Base-by-base conservation (phyloP, 352 stramenopile genomes). In the Pythium sp. region DNA sequence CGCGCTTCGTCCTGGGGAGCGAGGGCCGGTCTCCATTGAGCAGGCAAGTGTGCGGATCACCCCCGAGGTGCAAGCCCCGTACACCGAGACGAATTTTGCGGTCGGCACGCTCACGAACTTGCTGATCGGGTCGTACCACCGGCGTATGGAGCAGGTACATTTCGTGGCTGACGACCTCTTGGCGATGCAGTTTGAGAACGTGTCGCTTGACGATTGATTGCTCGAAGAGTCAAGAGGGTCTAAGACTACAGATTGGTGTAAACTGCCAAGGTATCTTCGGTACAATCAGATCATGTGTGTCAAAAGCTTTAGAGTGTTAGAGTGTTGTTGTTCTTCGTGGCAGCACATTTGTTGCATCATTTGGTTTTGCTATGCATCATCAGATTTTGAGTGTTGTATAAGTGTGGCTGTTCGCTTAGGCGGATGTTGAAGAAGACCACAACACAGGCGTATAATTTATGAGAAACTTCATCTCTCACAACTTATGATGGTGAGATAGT, bases 51-150 rank as follows among this genome's bases (percentile, higher is more conserved):
- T 61, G 36, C 51, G 54, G 5, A 61, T 60, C n/a, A 62, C 62
- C 2, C 62, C 62, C 5, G 62, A 68, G 24, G 34, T 36, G 46
- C 24, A 54, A 14, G 49, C 32, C 11, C 22, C 38, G 62, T 41
- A 34, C 26, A 28, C 62, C 18, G 49, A 46, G 24, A 9, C 41
- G 15, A 34, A 36, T 12, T 41, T 68, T 24, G 63, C 24, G 1
- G 53, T 62, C 15, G 63, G 63, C 1, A 62, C 63, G n/a, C 49
- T 68, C 12, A 57, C 38, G 53, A 62, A 62, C 43, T 8, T 68
- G n/a, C 36, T 68, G 14, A 58, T 68, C 24, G 53, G 24, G 4
- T 63, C 63, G 63, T 68, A 68, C 34, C 63, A 68, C 15, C 53
- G 34, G 7, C 53, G 51, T 36, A 68, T 56, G 63, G 26, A 57